A percentile compares a stretch with the other conserved stretches of the same genome.
Conservation (phyloP, 306 rosid species). For the Prunus salicina region DNA sequence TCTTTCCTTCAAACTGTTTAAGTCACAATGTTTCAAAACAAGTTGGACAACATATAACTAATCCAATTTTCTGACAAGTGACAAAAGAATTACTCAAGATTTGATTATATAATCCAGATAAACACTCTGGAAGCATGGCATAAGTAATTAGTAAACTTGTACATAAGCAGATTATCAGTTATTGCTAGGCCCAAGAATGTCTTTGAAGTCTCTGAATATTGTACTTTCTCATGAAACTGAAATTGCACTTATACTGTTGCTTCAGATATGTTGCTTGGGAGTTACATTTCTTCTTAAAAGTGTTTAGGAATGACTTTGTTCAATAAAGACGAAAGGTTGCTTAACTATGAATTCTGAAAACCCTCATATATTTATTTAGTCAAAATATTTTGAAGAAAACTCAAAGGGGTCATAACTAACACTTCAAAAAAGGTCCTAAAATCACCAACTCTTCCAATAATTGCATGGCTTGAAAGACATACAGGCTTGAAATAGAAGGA, state of each 20-base stretch:
- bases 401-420: background rate
- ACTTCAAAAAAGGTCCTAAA: background rate
- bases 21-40: background rate
- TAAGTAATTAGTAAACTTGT: background rate
- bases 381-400: background rate
- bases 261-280: background rate
- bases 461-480: background rate
- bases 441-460: conserved; percentile 14
- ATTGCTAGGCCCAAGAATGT: background rate
- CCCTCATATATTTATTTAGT: background rate
- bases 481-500: conserved; percentile 9
- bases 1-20: background rate
- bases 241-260: background rate
- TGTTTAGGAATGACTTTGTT: background rate
- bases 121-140: background rate
- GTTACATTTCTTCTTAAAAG: background rate
- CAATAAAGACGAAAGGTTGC: background rate
- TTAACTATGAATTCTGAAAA: background rate
- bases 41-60: background rate
- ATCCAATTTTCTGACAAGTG: background rate
- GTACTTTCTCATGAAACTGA: background rate
- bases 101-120: background rate
- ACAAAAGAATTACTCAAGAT: background rate
- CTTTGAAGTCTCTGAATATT: background rate
- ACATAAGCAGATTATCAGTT: background rate